Evolutionary conservation across 2,329 filamentous ascomycete genomes (phyloP).

Genomic region (Aspergillus sp.): DNA sequence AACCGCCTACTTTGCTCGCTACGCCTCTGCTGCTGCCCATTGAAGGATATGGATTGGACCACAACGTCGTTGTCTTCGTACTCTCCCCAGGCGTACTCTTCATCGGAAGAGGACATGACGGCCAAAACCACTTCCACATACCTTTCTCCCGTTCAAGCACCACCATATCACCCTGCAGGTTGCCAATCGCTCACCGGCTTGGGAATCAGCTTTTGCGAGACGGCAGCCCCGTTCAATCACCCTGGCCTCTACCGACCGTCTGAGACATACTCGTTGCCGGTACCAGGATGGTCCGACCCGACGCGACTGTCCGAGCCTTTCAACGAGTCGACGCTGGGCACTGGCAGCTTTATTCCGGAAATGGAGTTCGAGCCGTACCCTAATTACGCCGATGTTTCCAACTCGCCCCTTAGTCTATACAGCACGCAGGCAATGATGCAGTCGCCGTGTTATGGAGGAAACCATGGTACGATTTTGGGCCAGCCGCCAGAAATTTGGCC

Average conservation of each 20-base stretch:
- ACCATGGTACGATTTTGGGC: conserved; percentile 7
- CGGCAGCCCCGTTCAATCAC: conserved; percentile 15
- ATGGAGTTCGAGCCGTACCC: conserved; percentile 17
- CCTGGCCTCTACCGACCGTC: conserved; percentile 10
- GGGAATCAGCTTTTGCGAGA: conserved; percentile 21
- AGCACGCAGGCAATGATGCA: conserved; percentile 13
- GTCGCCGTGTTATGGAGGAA: conserved; percentile 15
- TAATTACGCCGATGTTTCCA: too few species aligned
- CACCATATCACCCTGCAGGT: conserved; percentile 8
- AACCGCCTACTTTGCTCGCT: not conserved
- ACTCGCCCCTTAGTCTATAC: conserved; percentile 17
- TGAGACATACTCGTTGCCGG: conserved; percentile 12
- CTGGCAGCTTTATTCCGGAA: conserved; percentile 10
- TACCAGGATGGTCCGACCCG: conserved; percentile 16
- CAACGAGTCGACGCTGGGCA: conserved; percentile 13
- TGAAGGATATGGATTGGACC: conserved; percentile 1
- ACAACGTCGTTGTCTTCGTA: not conserved
- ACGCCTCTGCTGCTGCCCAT: not conserved
- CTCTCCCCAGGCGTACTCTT: not conserved
- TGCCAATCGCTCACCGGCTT: conserved; percentile 17
- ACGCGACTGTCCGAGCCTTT: conserved; percentile 11
- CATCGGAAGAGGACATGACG: conserved; percentile 5
- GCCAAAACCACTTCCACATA: conserved; percentile 15
- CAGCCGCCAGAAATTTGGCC: too few species aligned
- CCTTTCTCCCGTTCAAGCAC: conserved; percentile 13